Conservation (phyloP, 1,284 basidiomycete genomes). For the Somion occarium region DNA sequence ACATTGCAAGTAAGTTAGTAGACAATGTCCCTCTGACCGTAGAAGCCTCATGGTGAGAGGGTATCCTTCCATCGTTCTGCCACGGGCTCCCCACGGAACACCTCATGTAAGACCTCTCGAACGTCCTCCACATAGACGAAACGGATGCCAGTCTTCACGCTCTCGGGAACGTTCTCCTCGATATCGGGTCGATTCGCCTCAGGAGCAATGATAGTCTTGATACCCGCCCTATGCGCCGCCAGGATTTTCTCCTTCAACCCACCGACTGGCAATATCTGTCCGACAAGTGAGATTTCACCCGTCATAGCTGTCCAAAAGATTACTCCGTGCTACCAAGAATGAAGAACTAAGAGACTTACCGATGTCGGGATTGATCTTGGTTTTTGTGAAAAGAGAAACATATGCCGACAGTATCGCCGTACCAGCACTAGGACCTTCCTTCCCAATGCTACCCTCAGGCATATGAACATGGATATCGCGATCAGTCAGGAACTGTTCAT, state of each 20-base stretch:
- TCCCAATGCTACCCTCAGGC: slow-evolving; percentile 96
- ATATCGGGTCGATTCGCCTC: slow-evolving; percentile 87
- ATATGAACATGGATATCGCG: slow-evolving; percentile 91
- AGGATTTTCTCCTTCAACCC: slow-evolving; percentile 95
- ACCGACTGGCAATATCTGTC: slow-evolving; percentile 90
- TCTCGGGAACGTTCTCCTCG: slow-evolving; percentile 92
- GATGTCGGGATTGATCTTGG: slow-evolving; percentile 79
- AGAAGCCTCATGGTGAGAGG: slow-evolving; percentile 15
- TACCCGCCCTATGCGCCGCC: slow-evolving; percentile 90
- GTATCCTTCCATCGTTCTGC: slow-evolving; percentile 68
- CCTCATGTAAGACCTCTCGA: slow-evolving; percentile 80
- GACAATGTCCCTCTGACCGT: neutral
- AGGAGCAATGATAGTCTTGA: slow-evolving; percentile 88
- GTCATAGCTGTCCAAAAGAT: slow-evolving; percentile 72
- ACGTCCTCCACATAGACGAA: slow-evolving; percentile 94
- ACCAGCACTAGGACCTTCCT: slow-evolving; percentile 96
- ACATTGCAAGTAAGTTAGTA: neutral
- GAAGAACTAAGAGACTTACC: slow-evolving; percentile 43
- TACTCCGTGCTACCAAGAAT: neutral
- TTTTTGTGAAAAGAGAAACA: slow-evolving; percentile 86
- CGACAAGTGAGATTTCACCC: slow-evolving; percentile 89
- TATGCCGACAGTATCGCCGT: slow-evolving; percentile 91
- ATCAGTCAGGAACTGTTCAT: slow-evolving; percentile 79
- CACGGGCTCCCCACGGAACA: slow-evolving; percentile 64
- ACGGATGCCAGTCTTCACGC: slow-evolving; percentile 89